A percentile compares a stretch with the other conserved stretches of the same genome.
Evolutionary conservation across 1,284 basidiomycete species (phyloP).

Genomic region (Peniophora sp.): DNA sequence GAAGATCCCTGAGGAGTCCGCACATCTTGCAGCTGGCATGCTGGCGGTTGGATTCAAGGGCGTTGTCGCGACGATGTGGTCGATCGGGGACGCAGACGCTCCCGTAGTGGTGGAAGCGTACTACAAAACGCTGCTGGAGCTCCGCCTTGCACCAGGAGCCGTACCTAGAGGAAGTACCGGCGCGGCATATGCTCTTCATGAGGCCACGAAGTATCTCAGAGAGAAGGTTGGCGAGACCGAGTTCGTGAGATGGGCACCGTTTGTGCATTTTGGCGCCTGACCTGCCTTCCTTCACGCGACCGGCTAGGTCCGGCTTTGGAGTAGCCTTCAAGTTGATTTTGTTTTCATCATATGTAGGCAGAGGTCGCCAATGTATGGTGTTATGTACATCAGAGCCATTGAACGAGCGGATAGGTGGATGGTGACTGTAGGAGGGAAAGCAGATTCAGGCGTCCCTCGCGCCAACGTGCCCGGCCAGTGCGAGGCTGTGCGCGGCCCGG

Average conservation of each 20-base stretch:
- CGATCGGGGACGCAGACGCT: constrained; percentile 10
- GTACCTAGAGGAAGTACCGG: background rate
- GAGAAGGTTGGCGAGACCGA: background rate
- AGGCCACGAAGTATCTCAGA: background rate
- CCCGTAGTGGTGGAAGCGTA: constrained; percentile 8
- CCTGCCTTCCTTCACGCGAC: too few relatives aligned
- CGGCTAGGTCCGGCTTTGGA: too few relatives aligned
- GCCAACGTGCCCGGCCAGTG: too few relatives aligned
- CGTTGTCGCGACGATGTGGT: constrained; percentile 20
- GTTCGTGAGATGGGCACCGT: background rate
- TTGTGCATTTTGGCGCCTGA: background rate
- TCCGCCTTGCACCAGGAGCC: background rate
- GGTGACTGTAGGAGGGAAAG: too few relatives aligned
- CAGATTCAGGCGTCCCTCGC: too few relatives aligned
- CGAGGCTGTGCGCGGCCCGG: too few relatives aligned
- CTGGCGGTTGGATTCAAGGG: constrained; percentile 14
- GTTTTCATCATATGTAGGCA: too few relatives aligned
- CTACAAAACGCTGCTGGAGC: constrained; percentile 2
- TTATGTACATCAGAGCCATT: too few relatives aligned
- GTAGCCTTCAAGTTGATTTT: too few relatives aligned
- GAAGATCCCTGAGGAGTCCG: constrained; percentile 7
- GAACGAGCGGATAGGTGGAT: too few relatives aligned
- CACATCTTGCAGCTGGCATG: constrained; percentile 18
- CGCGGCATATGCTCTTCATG: background rate
- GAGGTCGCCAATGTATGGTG: too few relatives aligned